Evolutionary conservation across 441 rosid genomes (phyloP).

Genomic region (Biscutella laevigata): DNA sequence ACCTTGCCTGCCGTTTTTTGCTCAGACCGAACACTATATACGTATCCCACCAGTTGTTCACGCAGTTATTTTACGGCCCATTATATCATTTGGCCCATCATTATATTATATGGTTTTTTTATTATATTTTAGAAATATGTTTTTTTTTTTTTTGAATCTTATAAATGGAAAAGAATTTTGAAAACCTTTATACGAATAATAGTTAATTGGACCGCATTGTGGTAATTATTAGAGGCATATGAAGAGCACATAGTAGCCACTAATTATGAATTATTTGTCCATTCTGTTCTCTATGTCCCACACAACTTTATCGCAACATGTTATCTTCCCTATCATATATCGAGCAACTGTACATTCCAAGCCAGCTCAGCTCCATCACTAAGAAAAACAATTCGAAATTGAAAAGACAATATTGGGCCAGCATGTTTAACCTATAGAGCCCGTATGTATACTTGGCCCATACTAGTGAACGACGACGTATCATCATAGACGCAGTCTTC

Average conservation of each 20-base stretch:
- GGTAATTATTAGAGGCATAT: conserved; percentile 16
- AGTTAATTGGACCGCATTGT: conserved; percentile 9
- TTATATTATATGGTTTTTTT: no score
- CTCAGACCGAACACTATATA: background rate
- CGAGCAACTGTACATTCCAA: conserved; percentile 5
- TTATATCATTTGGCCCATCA: background rate
- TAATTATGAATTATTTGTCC: conserved; percentile 7
- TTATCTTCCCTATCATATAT: background rate
- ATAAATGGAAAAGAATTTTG: background rate
- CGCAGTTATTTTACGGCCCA: background rate
- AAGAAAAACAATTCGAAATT: background rate
- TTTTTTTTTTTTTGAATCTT: background rate
- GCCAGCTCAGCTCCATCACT: conserved; percentile 2
- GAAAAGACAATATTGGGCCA: background rate
- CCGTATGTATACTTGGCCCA: background rate
- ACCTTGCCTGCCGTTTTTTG: conserved; percentile 21
- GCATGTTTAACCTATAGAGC: background rate
- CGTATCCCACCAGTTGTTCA: background rate
- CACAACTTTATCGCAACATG: conserved; percentile 7
- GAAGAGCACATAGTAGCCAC: conserved; percentile 22
- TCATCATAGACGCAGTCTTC: background rate
- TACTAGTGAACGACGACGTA: background rate
- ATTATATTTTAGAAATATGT: background rate
- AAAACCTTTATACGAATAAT: background rate
- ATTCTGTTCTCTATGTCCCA: conserved; percentile 16